phyloP scores from a whole-genome alignment of 257 asterid species.

The Ilex aquifolium region DNA sequence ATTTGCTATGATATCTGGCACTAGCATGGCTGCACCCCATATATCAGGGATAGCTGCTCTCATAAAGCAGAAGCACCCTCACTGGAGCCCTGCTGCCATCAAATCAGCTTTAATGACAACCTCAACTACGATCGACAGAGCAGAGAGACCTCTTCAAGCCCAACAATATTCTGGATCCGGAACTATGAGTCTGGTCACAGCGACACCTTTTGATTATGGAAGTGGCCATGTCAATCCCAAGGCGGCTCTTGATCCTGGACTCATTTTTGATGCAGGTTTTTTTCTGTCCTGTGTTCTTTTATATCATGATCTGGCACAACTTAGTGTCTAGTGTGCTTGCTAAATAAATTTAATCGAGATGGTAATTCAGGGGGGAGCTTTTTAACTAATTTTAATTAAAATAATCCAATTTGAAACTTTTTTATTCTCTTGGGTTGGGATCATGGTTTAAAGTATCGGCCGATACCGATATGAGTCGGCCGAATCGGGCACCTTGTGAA shows the following conservation, averaged over 20 bases:
- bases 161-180: slow-evolving; percentile 70
- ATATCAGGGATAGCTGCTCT: slow-evolving; percentile 85
- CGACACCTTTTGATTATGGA: slow-evolving; percentile 78
- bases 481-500: no score
- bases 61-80: slow-evolving; percentile 71
- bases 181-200: slow-evolving; percentile 50
- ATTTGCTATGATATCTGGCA: slow-evolving; percentile 77
- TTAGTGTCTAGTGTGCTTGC: neutral
- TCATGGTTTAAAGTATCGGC: neutral
- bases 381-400: neutral
- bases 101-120: slow-evolving; percentile 81
- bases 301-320: neutral
- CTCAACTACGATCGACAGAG: slow-evolving; percentile 58
- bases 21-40: slow-evolving; percentile 90
- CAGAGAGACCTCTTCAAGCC: slow-evolving; percentile 72
- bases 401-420: neutral
- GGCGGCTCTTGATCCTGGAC: slow-evolving; percentile 80
- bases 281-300: neutral
- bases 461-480: no score
- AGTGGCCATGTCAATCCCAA: slow-evolving; percentile 81
- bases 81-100: slow-evolving; percentile 83
- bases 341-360: neutral
- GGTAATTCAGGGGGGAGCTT: neutral
- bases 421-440: neutral
- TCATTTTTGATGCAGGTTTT: slow-evolving; percentile 64